A percentile compares a stretch with the other conserved stretches of the same genome.
Evolutionary conservation across 768 basidiomycete species (phyloP).

Genomic region (Lentinula raphanica): DNA sequence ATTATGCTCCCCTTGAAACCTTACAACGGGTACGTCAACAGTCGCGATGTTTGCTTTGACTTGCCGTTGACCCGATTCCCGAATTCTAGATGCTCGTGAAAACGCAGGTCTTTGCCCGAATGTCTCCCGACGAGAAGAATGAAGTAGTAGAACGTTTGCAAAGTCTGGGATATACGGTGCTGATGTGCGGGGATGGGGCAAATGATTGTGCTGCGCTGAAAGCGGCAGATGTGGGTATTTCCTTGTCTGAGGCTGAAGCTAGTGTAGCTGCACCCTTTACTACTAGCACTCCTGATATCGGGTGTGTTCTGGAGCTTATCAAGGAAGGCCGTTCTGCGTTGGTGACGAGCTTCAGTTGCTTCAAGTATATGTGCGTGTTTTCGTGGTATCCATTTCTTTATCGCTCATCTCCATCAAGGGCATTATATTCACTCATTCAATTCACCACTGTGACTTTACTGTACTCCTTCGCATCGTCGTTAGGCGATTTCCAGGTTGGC

Average conservation of each 20-base stretch:
- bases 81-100: slow-evolving; percentile 86
- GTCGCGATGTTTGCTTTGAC: not conserved
- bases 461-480: slow-evolving; percentile 93
- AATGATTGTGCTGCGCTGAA: slow-evolving; percentile 99
- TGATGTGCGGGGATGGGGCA: slow-evolving; percentile 98
- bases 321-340: slow-evolving; percentile 93
- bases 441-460: slow-evolving; percentile 96
- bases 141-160: slow-evolving; percentile 96
- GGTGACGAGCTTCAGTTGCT: slow-evolving; percentile 98
- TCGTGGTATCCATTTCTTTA: slow-evolving; percentile 8
- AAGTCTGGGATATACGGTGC: slow-evolving; percentile 87
- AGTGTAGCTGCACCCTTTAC: slow-evolving; percentile 99
- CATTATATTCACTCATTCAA: slow-evolving; percentile 95
- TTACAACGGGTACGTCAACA: slow-evolving; percentile 73
- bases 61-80: slow-evolving; percentile 3
- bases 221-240: slow-evolving; percentile 96
- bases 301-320: slow-evolving; percentile 94
- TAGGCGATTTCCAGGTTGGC: slow-evolving; percentile 92
- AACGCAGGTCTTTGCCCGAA: slow-evolving; percentile 92
- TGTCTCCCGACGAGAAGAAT: slow-evolving; percentile 99
- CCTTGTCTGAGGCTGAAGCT: slow-evolving; percentile 95
- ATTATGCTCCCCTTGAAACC: slow-evolving; percentile 89
- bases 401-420: slow-evolving; percentile 48
- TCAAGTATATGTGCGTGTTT: slow-evolving; percentile 92
- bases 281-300: slow-evolving; percentile 87